These are phyloP conservation scores for Phialophora chinensis DNA, from an alignment of 2,329 filamentous ascomycete genomes.

Conservation along the genomic window DNA sequence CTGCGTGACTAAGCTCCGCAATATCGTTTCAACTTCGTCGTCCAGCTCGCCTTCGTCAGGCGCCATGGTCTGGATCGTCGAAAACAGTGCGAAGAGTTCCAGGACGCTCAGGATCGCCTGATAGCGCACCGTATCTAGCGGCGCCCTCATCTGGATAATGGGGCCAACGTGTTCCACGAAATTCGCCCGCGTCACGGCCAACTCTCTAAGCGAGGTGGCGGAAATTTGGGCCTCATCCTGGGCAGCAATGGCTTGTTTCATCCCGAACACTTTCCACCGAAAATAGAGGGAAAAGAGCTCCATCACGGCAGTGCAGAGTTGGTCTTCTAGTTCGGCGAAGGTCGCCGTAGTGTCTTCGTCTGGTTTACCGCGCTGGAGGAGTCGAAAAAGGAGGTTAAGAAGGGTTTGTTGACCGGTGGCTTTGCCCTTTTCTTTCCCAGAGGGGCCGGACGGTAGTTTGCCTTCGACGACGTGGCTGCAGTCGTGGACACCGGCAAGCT, in stretches of 20 bases:
- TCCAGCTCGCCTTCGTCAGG: constrained; percentile 40
- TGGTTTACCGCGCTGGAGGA: constrained; percentile 75
- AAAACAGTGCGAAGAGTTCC: constrained; percentile 81
- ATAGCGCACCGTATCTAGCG: constrained; percentile 78
- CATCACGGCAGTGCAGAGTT: constrained; percentile 76
- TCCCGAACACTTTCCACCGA: constrained; percentile 81
- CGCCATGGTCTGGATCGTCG: constrained; percentile 66
- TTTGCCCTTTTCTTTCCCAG: constrained; percentile 50
- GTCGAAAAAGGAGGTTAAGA: constrained; percentile 72
- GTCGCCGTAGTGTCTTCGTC: constrained; percentile 68
- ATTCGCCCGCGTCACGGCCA: constrained; percentile 66
- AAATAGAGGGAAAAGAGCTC: constrained; percentile 85
- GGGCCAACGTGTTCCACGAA: constrained; percentile 57
- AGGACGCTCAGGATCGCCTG: constrained; percentile 77
- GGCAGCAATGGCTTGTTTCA: constrained; percentile 61
- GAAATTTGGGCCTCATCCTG: constrained; percentile 64
- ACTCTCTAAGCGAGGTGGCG: constrained; percentile 68
- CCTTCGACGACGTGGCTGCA: constrained; percentile 77
- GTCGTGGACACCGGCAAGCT: constrained; percentile 79
- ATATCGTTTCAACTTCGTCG: constrained; percentile 59
- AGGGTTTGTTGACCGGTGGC: constrained; percentile 49
- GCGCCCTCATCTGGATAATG: constrained; percentile 59
- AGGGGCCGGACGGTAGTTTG: constrained; percentile 41
- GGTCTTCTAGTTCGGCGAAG: constrained; percentile 77
- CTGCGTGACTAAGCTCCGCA: constrained; percentile 70